phyloP scores from a whole-genome alignment of 352 stramenopile genomes.

The Pythium pectinolyticum region DNA sequence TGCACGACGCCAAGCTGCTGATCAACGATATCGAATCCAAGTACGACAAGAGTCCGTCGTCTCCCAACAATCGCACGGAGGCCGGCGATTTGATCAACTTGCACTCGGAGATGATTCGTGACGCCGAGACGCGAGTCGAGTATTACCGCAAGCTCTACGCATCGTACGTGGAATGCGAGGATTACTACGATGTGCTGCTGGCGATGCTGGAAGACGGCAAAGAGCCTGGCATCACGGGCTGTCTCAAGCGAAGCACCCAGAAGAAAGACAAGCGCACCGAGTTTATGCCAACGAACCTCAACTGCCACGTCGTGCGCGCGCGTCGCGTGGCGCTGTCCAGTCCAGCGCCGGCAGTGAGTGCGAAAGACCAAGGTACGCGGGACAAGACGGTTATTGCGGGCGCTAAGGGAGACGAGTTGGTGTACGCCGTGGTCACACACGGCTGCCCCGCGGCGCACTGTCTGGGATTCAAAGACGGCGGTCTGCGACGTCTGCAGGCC shows the following conservation, averaged over 20 bases:
- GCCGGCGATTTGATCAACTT: slow-evolving; percentile 30
- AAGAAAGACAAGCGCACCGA: slow-evolving; percentile 84
- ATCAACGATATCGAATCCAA: slow-evolving; percentile 63
- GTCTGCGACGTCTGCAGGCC: slow-evolving; percentile 59
- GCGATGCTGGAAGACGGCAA: slow-evolving; percentile 72
- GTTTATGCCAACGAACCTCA: slow-evolving; percentile 88
- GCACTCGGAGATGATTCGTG: slow-evolving; percentile 42
- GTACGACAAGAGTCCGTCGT: slow-evolving; percentile 38
- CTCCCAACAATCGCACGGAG: slow-evolving; percentile 29
- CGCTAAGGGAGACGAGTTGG: slow-evolving; percentile 49
- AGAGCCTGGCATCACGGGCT: slow-evolving; percentile 81
- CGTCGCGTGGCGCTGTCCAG: slow-evolving; percentile 53
- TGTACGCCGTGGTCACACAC: slow-evolving; percentile 78
- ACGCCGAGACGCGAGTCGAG: slow-evolving; percentile 53
- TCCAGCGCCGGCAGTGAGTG: background rate
- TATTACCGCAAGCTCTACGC: slow-evolving; percentile 64
- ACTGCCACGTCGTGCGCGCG: slow-evolving; percentile 77
- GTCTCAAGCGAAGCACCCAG: slow-evolving; percentile 80
- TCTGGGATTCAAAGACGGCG: slow-evolving; percentile 85
- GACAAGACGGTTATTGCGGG: slow-evolving; percentile 14
- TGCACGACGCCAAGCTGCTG: slow-evolving; percentile 53
- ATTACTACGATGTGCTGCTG: slow-evolving; percentile 66
- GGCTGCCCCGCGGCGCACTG: slow-evolving; percentile 77
- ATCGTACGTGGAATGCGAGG: slow-evolving; percentile 65
- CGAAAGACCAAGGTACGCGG: slow-evolving; percentile 17